These are phyloP conservation scores for Colletotrichum eleusines DNA, from an alignment of 2,329 filamentous ascomycete species.

Conservation along the genomic window DNA sequence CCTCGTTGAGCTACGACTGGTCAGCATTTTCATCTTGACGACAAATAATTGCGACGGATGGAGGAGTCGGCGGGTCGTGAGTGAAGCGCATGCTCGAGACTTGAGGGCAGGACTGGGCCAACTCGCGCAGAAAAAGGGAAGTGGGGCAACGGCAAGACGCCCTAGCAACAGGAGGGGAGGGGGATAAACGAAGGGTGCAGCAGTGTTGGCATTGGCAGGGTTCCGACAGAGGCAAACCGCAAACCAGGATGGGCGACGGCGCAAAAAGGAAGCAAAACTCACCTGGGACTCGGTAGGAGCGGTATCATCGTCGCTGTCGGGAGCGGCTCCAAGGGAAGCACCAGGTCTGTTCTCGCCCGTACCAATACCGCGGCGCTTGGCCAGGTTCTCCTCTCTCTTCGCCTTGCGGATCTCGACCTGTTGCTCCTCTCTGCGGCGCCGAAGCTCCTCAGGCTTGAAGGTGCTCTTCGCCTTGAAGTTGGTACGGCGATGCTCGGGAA, in stretches of 20 bases:
- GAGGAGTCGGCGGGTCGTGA: not conserved
- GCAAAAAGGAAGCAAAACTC: conserved; percentile 54
- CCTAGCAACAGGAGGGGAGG: conserved; percentile 41
- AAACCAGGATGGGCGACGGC: conserved; percentile 16
- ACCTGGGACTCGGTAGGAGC: conserved; percentile 97
- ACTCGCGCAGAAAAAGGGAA: conserved; percentile 35
- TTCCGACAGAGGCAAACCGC: conserved; percentile 31
- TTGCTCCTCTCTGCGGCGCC: conserved; percentile 97
- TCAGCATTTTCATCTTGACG: conserved; percentile 45
- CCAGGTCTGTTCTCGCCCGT: conserved; percentile 83
- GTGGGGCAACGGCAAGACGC: conserved; percentile 39
- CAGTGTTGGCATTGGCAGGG: conserved; percentile 42
- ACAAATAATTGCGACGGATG: not conserved
- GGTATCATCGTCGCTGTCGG: conserved; percentile 97
- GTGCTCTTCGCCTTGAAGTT: conserved; percentile 99
- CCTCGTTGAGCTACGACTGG: conserved; percentile 84
- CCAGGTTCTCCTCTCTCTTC: conserved; percentile 98
- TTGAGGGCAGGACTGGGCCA: conserved; percentile 11
- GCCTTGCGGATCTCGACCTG: conserved; percentile 99
- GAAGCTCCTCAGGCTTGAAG: conserved; percentile 99
- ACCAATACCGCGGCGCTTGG: conserved; percentile 95
- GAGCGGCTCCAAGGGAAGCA: conserved; percentile 85
- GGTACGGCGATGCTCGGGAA: conserved; percentile 98
- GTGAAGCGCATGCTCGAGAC: conserved; percentile 14
- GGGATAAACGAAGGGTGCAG: conserved; percentile 39